These are phyloP conservation scores for Phaeotremella fagi DNA, from an alignment of 768 basidiomycete genomes.

Conservation along the genomic window DNA sequence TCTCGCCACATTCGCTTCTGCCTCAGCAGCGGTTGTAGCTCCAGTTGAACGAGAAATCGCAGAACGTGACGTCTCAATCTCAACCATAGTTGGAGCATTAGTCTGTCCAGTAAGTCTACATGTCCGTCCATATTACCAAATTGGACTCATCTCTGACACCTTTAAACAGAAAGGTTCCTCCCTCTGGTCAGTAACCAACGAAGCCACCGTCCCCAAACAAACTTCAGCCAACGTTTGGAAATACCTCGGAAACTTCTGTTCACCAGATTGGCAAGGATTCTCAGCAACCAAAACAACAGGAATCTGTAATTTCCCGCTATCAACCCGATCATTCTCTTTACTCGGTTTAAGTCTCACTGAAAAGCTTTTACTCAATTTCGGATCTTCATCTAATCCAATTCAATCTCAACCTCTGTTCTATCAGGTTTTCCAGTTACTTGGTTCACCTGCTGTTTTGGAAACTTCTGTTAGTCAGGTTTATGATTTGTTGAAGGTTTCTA, in stretches of 20 bases:
- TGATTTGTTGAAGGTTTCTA: conserved; percentile 16
- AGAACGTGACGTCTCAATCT: background rate
- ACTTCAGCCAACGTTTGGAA: conserved; percentile 15
- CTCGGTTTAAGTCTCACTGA: conserved; percentile 21
- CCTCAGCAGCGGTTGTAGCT: background rate
- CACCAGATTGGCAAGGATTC: conserved; percentile 27
- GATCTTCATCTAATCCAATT: conserved; percentile 6
- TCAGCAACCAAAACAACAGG: conserved; percentile 13
- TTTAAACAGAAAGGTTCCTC: background rate
- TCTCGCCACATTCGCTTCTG: background rate
- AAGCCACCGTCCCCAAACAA: background rate
- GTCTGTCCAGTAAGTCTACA: conserved; percentile 6
- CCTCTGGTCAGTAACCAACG: conserved; percentile 5
- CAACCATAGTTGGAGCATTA: background rate
- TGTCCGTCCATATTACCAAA: background rate
- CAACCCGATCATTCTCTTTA: conserved; percentile 17
- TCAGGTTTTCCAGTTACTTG: conserved; percentile 18
- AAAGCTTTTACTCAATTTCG: conserved; percentile 12
- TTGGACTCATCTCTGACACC: background rate
- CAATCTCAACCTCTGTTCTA: conserved; percentile 14
- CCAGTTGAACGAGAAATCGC: background rate
- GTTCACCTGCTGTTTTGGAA: conserved; percentile 9
- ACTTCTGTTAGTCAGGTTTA: conserved; percentile 12
- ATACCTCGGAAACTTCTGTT: conserved; percentile 23
- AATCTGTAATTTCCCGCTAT: conserved; percentile 7